phyloP scores from a whole-genome alignment of 768 basidiomycete species.

The Serendipita vermifera region DNA sequence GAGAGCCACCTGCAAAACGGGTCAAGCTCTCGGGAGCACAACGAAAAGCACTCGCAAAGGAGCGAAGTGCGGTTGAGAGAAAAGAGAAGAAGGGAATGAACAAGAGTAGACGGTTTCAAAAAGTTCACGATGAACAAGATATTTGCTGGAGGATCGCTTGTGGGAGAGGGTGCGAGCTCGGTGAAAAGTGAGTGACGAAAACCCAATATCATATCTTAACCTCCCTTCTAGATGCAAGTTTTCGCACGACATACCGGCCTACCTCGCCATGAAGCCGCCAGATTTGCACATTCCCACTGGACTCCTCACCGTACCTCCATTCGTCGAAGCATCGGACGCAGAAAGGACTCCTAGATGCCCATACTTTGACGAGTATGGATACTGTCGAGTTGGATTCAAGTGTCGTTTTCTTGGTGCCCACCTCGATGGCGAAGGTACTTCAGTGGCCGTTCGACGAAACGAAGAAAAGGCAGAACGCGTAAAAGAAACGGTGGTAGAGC shows the following conservation, averaged over 20 bases:
- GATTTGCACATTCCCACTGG: slow-evolving; percentile 54
- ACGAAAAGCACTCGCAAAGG: slow-evolving; percentile 38
- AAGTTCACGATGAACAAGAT: slow-evolving; percentile 64
- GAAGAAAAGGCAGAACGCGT: slow-evolving; percentile 43
- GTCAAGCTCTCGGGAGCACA: slow-evolving; percentile 25
- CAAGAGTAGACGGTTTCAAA: slow-evolving; percentile 67
- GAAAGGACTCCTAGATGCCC: slow-evolving; percentile 43
- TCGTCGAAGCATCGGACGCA: slow-evolving; percentile 24
- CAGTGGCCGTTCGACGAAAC: slow-evolving; percentile 36
- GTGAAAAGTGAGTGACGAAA: slow-evolving; percentile 39
- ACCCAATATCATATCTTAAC: not conserved
- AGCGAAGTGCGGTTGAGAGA: slow-evolving; percentile 32
- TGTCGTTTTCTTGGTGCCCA: slow-evolving; percentile 86
- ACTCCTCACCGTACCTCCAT: slow-evolving; percentile 39
- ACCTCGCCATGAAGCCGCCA: slow-evolving; percentile 59
- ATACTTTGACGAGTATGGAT: slow-evolving; percentile 50
- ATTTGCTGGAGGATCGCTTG: slow-evolving; percentile 72
- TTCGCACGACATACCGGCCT: slow-evolving; percentile 62
- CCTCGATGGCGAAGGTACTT: slow-evolving; percentile 35
- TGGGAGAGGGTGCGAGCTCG: slow-evolving; percentile 57
- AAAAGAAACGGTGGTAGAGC: slow-evolving; percentile 41
- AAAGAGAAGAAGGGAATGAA: slow-evolving; percentile 71
- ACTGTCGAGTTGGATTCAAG: slow-evolving; percentile 75
- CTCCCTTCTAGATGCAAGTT: slow-evolving; percentile 51
- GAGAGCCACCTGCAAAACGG: slow-evolving; percentile 20